Conservation (phyloP, 257 asterid species). For the Fraxinus pennsylvanica region DNA sequence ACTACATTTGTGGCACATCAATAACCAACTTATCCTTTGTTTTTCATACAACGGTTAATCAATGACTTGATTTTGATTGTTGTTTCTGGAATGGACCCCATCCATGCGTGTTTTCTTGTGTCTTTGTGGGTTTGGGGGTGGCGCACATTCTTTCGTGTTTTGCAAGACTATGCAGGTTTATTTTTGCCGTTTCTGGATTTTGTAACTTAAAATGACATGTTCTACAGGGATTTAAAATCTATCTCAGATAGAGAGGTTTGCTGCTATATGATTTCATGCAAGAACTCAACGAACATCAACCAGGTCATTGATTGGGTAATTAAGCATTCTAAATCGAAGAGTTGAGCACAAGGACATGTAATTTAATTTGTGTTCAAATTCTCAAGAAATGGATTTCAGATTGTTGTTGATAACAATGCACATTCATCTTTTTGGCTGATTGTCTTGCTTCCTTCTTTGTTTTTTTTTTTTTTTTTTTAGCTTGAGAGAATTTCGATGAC, state of each 20-base stretch:
- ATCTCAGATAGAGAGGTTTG: slow-evolving; percentile 89
- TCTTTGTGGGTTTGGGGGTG: too few species aligned
- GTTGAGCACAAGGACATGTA: slow-evolving; percentile 36
- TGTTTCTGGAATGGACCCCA: too few species aligned
- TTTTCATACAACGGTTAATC: too few species aligned
- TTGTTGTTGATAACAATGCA: neutral
- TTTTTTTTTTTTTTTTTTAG: too few species aligned
- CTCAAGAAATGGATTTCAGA: neutral
- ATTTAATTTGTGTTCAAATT: neutral
- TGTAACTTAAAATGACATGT: neutral
- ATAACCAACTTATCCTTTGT: too few species aligned
- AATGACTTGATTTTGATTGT: too few species aligned
- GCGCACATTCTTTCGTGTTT: too few species aligned
- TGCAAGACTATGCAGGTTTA: too few species aligned
- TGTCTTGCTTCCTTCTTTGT: too few species aligned
- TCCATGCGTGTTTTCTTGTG: too few species aligned
- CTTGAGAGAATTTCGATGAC: too few species aligned
- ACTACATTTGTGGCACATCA: too few species aligned
- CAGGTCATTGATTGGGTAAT: slow-evolving; percentile 95
- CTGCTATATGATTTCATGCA: slow-evolving; percentile 98
- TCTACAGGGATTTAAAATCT: slow-evolving; percentile 69
- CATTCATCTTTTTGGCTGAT: slow-evolving; percentile 12
- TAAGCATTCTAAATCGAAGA: slow-evolving; percentile 89
- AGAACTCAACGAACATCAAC: slow-evolving; percentile 86
- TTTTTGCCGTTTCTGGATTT: neutral